A percentile compares a stretch with the other conserved stretches of the same genome.
Evolutionary conservation across 805 yeast species (phyloP).

Genomic region (Schizosaccharomyces cryophilus): DNA sequence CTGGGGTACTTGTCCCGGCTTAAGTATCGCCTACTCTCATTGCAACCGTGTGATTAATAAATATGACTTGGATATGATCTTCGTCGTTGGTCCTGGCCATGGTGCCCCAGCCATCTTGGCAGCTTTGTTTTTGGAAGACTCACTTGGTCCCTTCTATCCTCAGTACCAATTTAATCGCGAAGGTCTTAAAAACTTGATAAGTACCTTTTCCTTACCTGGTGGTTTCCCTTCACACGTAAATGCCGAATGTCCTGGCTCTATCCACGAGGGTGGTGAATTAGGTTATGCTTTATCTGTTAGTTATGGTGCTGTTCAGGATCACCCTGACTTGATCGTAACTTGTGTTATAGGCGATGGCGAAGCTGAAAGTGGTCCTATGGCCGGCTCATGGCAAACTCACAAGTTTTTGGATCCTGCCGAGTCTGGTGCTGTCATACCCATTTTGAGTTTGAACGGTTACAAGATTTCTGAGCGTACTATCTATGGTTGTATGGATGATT

Average conservation of each 20-base stretch:
- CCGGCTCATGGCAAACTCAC: conserved; percentile 10
- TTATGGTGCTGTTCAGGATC: conserved; percentile 9
- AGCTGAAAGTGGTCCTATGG: conserved; percentile 10
- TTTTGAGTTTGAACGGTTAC: conserved; percentile 9
- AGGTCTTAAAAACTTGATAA: conserved; percentile 7
- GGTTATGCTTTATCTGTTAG: conserved; percentile 10
- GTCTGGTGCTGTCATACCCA: conserved; percentile 10
- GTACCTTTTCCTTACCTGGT: conserved; percentile 9
- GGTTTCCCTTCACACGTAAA: conserved; percentile 9
- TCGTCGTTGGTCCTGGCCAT: conserved; percentile 10
- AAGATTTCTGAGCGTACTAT: conserved; percentile 10
- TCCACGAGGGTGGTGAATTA: conserved; percentile 10
- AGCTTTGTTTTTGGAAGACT: conserved; percentile 9
- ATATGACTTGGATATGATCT: conserved; percentile 7
- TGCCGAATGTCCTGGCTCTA: conserved; percentile 9
- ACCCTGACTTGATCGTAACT: conserved; percentile 8
- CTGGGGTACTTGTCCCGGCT: conserved; percentile 10
- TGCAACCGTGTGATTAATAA: conserved; percentile 7
- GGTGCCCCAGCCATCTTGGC: conserved; percentile 10
- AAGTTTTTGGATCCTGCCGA: conserved; percentile 9
- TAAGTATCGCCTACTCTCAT: conserved; percentile 8
- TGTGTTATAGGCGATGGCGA: conserved; percentile 10
- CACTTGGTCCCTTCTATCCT: conserved; percentile 7
- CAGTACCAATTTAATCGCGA: conserved; percentile 6
- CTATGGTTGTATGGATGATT: conserved; percentile 8